phyloP scores from a whole-genome alignment of 495 filamentous ascomycete species.

The Chaetomidium leptoderma region DNA sequence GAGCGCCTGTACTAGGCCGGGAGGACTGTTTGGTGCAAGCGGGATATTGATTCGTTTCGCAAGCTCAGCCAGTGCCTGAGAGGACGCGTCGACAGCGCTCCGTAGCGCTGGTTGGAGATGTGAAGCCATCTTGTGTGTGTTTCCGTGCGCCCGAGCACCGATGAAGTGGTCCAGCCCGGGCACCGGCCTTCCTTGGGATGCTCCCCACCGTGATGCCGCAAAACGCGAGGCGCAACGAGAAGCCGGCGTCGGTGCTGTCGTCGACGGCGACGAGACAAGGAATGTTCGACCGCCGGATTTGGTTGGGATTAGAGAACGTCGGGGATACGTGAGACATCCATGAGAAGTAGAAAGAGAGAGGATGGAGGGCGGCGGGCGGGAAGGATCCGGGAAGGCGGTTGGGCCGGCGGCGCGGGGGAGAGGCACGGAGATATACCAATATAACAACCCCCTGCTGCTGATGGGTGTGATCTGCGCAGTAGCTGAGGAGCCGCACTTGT shows the following conservation, averaged over 20 bases:
- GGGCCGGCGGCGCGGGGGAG: constrained; percentile 14
- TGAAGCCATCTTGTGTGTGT: constrained; percentile 30
- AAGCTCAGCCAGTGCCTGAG: constrained; percentile 41
- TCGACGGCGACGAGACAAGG: neutral
- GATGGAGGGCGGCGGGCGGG: neutral
- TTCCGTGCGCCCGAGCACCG: constrained; percentile 4
- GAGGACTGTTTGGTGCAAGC: constrained; percentile 62
- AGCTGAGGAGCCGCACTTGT: neutral
- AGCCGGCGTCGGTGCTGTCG: neutral
- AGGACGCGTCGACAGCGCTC: constrained; percentile 22
- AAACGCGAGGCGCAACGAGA: neutral
- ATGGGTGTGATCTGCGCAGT: constrained; percentile 5
- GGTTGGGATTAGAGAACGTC: neutral
- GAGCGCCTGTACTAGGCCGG: constrained; percentile 65
- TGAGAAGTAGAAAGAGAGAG: neutral
- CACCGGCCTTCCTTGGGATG: neutral
- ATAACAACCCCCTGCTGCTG: neutral
- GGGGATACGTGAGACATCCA: neutral
- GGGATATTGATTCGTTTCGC: constrained; percentile 72
- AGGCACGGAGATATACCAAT: constrained; percentile 9
- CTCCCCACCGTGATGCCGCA: neutral
- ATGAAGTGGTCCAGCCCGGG: constrained; percentile 5
- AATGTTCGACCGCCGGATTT: neutral
- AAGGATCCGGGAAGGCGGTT: constrained; percentile 8
- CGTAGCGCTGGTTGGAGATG: constrained; percentile 21